These are phyloP conservation scores for Geranium brycei DNA, from an alignment of 345 rosid species.

Conservation along the genomic window DNA sequence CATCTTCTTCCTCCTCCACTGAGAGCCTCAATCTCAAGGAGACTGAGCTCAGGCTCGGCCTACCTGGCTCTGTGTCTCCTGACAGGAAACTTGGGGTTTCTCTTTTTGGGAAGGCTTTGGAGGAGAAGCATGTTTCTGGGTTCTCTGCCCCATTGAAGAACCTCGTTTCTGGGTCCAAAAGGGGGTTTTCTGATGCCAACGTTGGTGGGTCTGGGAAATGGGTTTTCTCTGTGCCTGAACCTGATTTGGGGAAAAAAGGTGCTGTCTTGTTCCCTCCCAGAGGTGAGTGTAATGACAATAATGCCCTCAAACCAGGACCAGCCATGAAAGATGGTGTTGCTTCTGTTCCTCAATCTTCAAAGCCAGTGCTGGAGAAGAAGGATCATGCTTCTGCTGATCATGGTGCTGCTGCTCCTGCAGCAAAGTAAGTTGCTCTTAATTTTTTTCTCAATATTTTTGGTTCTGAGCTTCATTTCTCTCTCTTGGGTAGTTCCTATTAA, in stretches of 20 bases:
- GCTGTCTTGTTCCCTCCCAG: constrained; percentile 31
- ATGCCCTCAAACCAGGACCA: constrained; percentile 15
- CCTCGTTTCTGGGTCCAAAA: constrained; percentile 48
- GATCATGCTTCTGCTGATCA: constrained; percentile 29
- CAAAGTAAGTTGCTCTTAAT: constrained; percentile 31
- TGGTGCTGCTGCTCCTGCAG: constrained; percentile 31
- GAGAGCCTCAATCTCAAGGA: constrained; percentile 31
- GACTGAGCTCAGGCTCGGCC: constrained; percentile 61
- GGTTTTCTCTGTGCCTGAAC: constrained; percentile 38
- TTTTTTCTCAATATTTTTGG: too few relatives aligned
- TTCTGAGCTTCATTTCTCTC: not conserved
- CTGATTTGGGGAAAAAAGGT: constrained; percentile 23
- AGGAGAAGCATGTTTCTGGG: constrained; percentile 6
- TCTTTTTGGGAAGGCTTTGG: constrained; percentile 45
- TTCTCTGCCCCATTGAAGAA: constrained; percentile 20
- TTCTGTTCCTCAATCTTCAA: constrained; percentile 21
- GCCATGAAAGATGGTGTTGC: constrained; percentile 21
- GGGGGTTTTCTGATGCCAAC: constrained; percentile 52
- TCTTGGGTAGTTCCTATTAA: not conserved
- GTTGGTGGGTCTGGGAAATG: constrained; percentile 32
- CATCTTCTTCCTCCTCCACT: constrained; percentile 23
- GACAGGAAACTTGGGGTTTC: constrained; percentile 39
- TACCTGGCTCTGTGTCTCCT: constrained; percentile 52
- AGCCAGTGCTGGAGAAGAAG: constrained; percentile 27
- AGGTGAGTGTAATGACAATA: constrained; percentile 16